Evolutionary conservation across 2,329 filamentous ascomycete species (phyloP).

Genomic region (Nemania sp.): DNA sequence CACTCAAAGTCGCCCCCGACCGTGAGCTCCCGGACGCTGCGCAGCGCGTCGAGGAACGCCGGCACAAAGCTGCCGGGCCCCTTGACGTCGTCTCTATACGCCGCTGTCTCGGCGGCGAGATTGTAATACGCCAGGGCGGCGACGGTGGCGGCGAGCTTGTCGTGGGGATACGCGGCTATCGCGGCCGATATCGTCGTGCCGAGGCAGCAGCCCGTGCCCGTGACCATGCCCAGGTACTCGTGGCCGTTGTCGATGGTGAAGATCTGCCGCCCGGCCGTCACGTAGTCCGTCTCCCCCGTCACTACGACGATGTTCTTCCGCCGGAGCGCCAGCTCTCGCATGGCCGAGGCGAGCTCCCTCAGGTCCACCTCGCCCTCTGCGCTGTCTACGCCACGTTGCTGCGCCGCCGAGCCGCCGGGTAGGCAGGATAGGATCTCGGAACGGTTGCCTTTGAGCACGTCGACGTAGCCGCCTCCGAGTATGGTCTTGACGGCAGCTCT

Average conservation of each 20-base stretch:
- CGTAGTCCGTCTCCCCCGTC: constrained; percentile 77
- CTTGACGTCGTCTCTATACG: constrained; percentile 65
- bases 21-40: constrained; percentile 54
- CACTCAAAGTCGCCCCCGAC: constrained; percentile 54
- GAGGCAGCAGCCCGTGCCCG: constrained; percentile 82
- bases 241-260: constrained; percentile 78
- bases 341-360: constrained; percentile 64
- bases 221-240: constrained; percentile 69
- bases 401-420: constrained; percentile 40
- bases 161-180: constrained; percentile 63
- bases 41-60: constrained; percentile 77
- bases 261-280: constrained; percentile 74
- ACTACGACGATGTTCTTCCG: constrained; percentile 77
- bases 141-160: constrained; percentile 73
- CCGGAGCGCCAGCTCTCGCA: constrained; percentile 66
- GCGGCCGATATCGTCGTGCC: constrained; percentile 81
- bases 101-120: constrained; percentile 70
- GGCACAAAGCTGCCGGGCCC: constrained; percentile 89
- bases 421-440: constrained; percentile 83
- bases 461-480: constrained; percentile 74
- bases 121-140: constrained; percentile 79
- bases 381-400: constrained; percentile 87
- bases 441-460: constrained; percentile 93
- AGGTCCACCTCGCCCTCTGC: constrained; percentile 55
- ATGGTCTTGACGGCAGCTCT: constrained; percentile 72